Evolutionary conservation across 352 stramenopile genomes (phyloP), one percentile per base, ranked within the genome.

Genomic region (Pythium scleroteichum): DNA sequence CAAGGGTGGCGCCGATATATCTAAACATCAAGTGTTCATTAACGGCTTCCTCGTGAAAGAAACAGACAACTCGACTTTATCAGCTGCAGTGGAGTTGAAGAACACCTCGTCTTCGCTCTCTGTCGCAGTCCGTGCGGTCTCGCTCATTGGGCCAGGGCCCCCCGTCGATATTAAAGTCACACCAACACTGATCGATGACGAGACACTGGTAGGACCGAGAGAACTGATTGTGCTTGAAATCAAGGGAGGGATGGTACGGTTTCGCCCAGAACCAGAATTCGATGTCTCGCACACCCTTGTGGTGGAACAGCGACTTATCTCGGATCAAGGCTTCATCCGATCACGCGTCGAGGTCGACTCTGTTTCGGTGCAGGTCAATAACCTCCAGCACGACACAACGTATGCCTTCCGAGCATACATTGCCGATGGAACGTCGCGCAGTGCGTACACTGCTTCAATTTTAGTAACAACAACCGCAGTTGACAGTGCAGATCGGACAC

Each of bases 361-460:
- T 10, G 45, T 54, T 2, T 27, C 40, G 17, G 48, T 79, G 12
- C 68, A 44, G 2, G 56, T 86, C 3, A 78, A 75, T 59, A 86
- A 85, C 40, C 69, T 89, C 1, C 64, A 48, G 16, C 73, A 86
- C 33, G 68, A 76, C 19, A 84, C 72, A 0, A 24, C 41, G 1
- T 90, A 90, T 46, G 46, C 82, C 8, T 87, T 90, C 35, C 68
- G 78, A 14, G 59, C 68, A 1, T 75, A 68, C 16, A 27, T 71
- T 0, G 41, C 76, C 20, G 26, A 40, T 13, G 38, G n/a, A 23
- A 59, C 62, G 4, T 22, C 48, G 3, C 44, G 56, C 29, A 85
- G 69, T 32, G 58, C 35, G 3, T 78, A 69, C 53, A 78, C 59
- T 7, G 0, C 59, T 32, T 50, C 74, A 0, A 55, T 74, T 14